Evolutionary conservation across 805 yeast species (phyloP), one percentile per base, ranked within the genome.

Genomic region (Zygoascus flipseniorum): DNA sequence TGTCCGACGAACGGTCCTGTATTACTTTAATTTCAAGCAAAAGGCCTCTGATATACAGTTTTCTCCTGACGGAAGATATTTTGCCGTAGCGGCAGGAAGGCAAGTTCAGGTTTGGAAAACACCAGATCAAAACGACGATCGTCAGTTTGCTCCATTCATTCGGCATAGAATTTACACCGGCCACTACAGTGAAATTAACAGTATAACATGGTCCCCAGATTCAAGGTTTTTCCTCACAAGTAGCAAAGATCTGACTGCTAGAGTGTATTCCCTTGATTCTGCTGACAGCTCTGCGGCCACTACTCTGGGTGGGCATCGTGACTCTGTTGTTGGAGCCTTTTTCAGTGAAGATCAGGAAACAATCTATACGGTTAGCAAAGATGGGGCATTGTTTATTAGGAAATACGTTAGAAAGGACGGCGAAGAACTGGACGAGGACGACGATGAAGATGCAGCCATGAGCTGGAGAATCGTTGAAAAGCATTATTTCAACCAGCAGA

Each of bases 91-190:
- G 3, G 74, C 82, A 37, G 89, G 88, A 5, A 73, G 95, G 59
- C 85, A 86, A 52, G 73, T 92, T 16, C 97, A 93, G 68, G 83
- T 93, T 8, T 93, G 99, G 99, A 83, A 81, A 63, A 88, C 97
- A 1, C 97, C 97, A 0, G 82, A 79, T 47, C 73, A 75, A 23
- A 72, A 81, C 8, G 93, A 87, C 61, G 97, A 89, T 63, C 77
- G 96, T 56, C 96, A 89, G 66, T 93, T 93, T 75, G 93, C 97
- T 0, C 99, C 99, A 14, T 93, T 93, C 69, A 86, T 92, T 42
- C 85, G 96, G 58, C 88, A 87, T 69, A 76, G 96, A 63, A 80
- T 86, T 8, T 89, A 89, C 62, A 89, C 97, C 1, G 99, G 99
- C 37, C 99, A 93, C 72, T 89, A 82, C 66, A 83, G 82, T 50